A percentile compares a stretch with the other conserved stretches of the same genome.
These are phyloP conservation scores for Fusarium begoniae DNA, from an alignment of 2,329 filamentous ascomycete genomes.

Conservation along the genomic window DNA sequence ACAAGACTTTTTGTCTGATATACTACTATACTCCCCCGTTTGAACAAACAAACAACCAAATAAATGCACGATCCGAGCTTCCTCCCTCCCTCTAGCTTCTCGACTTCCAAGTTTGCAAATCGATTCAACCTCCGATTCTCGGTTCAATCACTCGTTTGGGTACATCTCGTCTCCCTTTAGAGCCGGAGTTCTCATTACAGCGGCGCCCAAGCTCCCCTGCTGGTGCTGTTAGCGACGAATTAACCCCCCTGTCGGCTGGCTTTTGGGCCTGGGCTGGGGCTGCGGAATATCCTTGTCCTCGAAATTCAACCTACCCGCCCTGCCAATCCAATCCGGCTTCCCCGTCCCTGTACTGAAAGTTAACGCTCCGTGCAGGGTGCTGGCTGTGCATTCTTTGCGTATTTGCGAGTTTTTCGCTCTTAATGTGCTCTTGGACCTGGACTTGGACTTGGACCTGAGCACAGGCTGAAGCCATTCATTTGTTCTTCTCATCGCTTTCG, in stretches of 20 bases:
- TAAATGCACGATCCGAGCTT: slow-evolving; percentile 8
- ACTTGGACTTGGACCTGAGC: background rate
- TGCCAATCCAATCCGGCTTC: slow-evolving; percentile 41
- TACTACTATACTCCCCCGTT: background rate
- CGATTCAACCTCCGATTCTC: slow-evolving; percentile 18
- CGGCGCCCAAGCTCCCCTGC: slow-evolving; percentile 30
- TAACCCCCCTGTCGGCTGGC: slow-evolving; percentile 11
- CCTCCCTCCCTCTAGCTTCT: slow-evolving; percentile 9
- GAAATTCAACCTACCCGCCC: slow-evolving; percentile 36
- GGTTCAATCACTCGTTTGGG: slow-evolving; percentile 24
- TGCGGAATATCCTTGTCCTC: slow-evolving; percentile 22
- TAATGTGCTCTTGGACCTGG: slow-evolving; percentile 15
- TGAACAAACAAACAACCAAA: slow-evolving; percentile 5
- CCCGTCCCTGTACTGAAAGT: slow-evolving; percentile 31
- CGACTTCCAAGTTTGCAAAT: slow-evolving; percentile 22
- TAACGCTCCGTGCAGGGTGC: slow-evolving; percentile 35
- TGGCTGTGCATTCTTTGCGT: slow-evolving; percentile 19
- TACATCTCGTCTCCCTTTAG: slow-evolving; percentile 15
- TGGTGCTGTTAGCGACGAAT: slow-evolving; percentile 14
- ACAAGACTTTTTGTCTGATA: background rate
- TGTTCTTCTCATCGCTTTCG: slow-evolving; percentile 10
- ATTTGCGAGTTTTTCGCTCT: slow-evolving; percentile 38
- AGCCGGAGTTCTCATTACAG: slow-evolving; percentile 27
- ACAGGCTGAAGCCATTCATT: slow-evolving; percentile 20
- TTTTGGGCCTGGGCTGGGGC: slow-evolving; percentile 20